phyloP scores from a whole-genome alignment of 2,329 filamentous ascomycete species.

The Colletotrichum kahawae region DNA sequence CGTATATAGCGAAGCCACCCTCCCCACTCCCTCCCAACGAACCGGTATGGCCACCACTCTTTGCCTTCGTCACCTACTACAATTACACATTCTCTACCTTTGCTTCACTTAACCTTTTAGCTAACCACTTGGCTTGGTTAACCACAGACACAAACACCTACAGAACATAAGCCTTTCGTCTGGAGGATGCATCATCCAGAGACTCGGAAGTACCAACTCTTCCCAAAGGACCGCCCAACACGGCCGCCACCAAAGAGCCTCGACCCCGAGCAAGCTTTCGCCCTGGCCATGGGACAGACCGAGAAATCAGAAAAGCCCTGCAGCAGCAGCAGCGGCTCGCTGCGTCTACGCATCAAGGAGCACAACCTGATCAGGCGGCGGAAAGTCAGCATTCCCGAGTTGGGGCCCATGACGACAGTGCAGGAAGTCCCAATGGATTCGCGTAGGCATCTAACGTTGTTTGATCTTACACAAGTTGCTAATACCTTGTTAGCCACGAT shows the following conservation, averaged over 20 bases:
- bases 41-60: slow-evolving; percentile 42
- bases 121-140: slow-evolving; percentile 12
- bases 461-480: background rate
- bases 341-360: slow-evolving; percentile 62
- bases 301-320: slow-evolving; percentile 48
- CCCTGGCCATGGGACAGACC: slow-evolving; percentile 44
- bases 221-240: slow-evolving; percentile 57
- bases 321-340: slow-evolving; percentile 40
- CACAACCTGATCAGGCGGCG: slow-evolving; percentile 62
- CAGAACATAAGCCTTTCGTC: slow-evolving; percentile 54
- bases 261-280: slow-evolving; percentile 56
- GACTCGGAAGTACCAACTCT: slow-evolving; percentile 64
- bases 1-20: slow-evolving; percentile 56
- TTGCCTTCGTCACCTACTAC: slow-evolving; percentile 5
- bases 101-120: slow-evolving; percentile 25
- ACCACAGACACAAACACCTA: slow-evolving; percentile 24
- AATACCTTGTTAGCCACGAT: slow-evolving; percentile 61
- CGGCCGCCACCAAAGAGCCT: slow-evolving; percentile 48
- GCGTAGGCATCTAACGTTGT: slow-evolving; percentile 53
- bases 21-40: slow-evolving; percentile 51
- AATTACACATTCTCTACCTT: slow-evolving; percentile 3
- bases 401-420: slow-evolving; percentile 72
- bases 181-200: slow-evolving; percentile 66
- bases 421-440: slow-evolving; percentile 73
- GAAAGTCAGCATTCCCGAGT: slow-evolving; percentile 68